A percentile compares a stretch with the other conserved stretches of the same genome.
phyloP scores from a whole-genome alignment of 129 eudicot genomes.

The Tagetes patula region DNA sequence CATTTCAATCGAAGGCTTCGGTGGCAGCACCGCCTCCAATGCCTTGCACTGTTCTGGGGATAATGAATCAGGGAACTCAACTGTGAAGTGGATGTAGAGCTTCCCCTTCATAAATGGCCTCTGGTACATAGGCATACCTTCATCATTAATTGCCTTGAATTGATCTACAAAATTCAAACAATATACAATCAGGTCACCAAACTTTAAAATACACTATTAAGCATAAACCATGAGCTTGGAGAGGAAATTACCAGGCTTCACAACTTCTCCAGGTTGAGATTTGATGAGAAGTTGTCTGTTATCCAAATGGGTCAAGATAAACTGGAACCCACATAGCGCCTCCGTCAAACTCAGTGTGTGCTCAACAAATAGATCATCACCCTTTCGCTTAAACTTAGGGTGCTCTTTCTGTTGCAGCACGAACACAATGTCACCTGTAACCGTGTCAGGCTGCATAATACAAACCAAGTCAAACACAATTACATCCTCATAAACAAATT shows the following conservation, averaged over 20 bases:
- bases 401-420: constrained; percentile 78
- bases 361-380: constrained; percentile 72
- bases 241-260: constrained; percentile 61
- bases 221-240: not conserved
- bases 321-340: constrained; percentile 84
- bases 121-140: constrained; percentile 84
- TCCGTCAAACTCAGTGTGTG: constrained; percentile 69
- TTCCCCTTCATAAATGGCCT: constrained; percentile 82
- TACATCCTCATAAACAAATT: not conserved
- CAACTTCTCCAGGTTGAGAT: constrained; percentile 73
- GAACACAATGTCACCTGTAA: constrained; percentile 71
- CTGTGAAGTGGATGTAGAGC: constrained; percentile 62
- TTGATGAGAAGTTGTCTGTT: constrained; percentile 65
- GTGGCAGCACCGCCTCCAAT: constrained; percentile 55
- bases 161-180: constrained; percentile 37
- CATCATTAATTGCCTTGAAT: constrained; percentile 74
- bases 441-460: constrained; percentile 64
- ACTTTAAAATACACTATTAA: not conserved
- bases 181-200: not conserved
- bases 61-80: constrained; percentile 62
- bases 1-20: constrained; percentile 40
- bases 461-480: constrained; percentile 3
- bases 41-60: constrained; percentile 56
- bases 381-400: constrained; percentile 81
- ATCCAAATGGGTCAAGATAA: constrained; percentile 64